Conservation (phyloP, 768 basidiomycete genomes). For the Tulasnella sp. region DNA sequence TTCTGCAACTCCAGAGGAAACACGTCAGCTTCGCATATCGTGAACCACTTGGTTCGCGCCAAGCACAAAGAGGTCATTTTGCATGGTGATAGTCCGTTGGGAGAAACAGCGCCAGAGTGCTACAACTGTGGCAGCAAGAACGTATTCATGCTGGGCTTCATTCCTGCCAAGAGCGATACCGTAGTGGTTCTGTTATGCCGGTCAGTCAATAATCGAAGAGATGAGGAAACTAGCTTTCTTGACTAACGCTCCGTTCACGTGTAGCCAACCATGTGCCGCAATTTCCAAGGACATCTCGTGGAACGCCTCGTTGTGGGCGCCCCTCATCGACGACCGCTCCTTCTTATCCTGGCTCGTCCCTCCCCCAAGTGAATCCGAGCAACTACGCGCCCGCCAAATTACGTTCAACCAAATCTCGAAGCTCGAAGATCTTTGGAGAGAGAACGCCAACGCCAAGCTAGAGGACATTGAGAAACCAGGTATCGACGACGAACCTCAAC, state of each 20-base stretch:
- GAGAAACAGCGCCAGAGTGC: conserved; percentile 97
- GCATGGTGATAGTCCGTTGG: conserved; percentile 90
- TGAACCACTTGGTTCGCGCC: conserved; percentile 97
- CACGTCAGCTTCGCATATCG: conserved; percentile 97
- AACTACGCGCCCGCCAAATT: conserved; percentile 93
- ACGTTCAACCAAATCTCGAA: conserved; percentile 96
- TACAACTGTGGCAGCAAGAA: conserved; percentile 99
- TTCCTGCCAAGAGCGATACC: conserved; percentile 98
- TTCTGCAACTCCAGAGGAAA: conserved; percentile 99
- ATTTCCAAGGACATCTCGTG: conserved; percentile 97
- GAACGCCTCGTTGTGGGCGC: conserved; percentile 97
- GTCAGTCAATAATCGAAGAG: conserved; percentile 45
- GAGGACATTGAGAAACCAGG: conserved; percentile 97
- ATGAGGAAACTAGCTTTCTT: conserved; percentile 14
- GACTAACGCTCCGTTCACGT: conserved; percentile 14
- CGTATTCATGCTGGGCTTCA: conserved; percentile 98
- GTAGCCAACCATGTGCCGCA: conserved; percentile 94
- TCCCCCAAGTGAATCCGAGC: conserved; percentile 92
- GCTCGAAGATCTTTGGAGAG: conserved; percentile 96
- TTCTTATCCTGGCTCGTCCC: conserved; percentile 99
- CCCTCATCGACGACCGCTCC: conserved; percentile 95
- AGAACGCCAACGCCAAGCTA: conserved; percentile 88
- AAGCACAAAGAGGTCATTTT: conserved; percentile 99
- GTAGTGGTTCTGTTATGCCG: conserved; percentile 96
- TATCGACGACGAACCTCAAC: conserved; percentile 95